Evolutionary conservation across 129 eudicot species (phyloP).

Genomic region (Flaveria bidentis): DNA sequence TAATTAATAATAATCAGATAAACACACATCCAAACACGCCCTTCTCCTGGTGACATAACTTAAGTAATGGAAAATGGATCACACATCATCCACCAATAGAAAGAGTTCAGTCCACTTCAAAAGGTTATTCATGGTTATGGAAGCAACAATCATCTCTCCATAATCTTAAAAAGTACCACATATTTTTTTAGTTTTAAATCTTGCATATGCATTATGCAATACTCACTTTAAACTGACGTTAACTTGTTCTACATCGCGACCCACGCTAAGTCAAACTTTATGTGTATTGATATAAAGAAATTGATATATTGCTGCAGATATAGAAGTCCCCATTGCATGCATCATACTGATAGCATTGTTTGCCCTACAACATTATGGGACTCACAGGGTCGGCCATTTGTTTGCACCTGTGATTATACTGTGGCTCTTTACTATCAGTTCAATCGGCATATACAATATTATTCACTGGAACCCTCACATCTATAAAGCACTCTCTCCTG

Average conservation of each 20-base stretch:
- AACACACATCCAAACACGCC: slow-evolving; percentile 7
- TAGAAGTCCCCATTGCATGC: slow-evolving; percentile 91
- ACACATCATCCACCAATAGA: slow-evolving; percentile 31
- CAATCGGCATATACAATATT: slow-evolving; percentile 88
- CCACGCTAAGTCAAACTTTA: not conserved
- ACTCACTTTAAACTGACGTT: not conserved
- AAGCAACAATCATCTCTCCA: slow-evolving; percentile 34
- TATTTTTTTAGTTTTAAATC: not conserved
- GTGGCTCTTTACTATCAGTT: slow-evolving; percentile 88
- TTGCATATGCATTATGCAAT: slow-evolving; percentile 1
- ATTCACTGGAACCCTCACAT: slow-evolving; percentile 94
- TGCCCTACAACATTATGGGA: slow-evolving; percentile 94
- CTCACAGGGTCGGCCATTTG: slow-evolving; percentile 93
- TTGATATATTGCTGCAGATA: slow-evolving; percentile 62
- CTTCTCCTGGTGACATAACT: slow-evolving; percentile 3
- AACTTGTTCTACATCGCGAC: not conserved
- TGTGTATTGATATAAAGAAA: not conserved
- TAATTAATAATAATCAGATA: not conserved
- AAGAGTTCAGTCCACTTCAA: slow-evolving; percentile 26
- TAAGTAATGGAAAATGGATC: slow-evolving; percentile 27
- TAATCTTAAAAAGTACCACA: slow-evolving; percentile 5
- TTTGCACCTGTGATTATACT: slow-evolving; percentile 84
- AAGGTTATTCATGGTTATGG: slow-evolving; percentile 23
- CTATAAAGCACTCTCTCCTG: slow-evolving; percentile 84
- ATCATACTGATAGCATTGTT: slow-evolving; percentile 80